Evolutionary conservation across 2,329 filamentous ascomycete genomes (phyloP).

Genomic region (Scleromitrula shiraiana): DNA sequence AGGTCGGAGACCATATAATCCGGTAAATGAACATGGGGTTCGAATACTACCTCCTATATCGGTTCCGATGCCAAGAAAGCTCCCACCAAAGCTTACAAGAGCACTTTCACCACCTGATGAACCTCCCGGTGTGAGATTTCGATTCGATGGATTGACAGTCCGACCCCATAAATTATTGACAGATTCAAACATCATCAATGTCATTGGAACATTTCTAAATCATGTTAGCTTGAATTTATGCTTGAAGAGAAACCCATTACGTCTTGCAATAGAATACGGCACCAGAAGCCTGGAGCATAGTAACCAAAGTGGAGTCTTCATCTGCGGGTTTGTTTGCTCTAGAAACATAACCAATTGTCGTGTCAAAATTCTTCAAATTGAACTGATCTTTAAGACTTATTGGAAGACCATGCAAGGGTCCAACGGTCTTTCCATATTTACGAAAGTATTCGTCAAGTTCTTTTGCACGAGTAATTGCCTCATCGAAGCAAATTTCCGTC

Average conservation of each 20-base stretch:
- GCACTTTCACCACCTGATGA: constrained; percentile 28
- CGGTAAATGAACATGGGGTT: background rate
- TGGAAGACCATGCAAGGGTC: constrained; percentile 27
- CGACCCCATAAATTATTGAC: constrained; percentile 36
- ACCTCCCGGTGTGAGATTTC: constrained; percentile 21
- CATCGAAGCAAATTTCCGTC: constrained; percentile 38
- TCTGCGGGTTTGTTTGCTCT: constrained; percentile 69
- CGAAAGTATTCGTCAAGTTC: constrained; percentile 36
- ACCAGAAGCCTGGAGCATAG: constrained; percentile 53
- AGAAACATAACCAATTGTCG: constrained; percentile 55
- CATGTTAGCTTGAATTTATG: background rate
- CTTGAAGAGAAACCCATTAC: background rate
- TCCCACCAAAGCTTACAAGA: constrained; percentile 21
- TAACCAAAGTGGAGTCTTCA: constrained; percentile 58
- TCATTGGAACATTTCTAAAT: constrained; percentile 52
- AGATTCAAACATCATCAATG: constrained; percentile 28
- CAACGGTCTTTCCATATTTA: constrained; percentile 30
- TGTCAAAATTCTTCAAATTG: constrained; percentile 54
- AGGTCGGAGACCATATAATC: background rate
- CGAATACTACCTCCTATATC: constrained; percentile 20
- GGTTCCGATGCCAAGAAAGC: constrained; percentile 24
- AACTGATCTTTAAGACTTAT: constrained; percentile 51
- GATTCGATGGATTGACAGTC: constrained; percentile 32
- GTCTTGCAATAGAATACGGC: constrained; percentile 89
- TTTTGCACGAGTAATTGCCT: constrained; percentile 27